Evolutionary conservation across 345 rosid species (phyloP), one percentile per base, ranked within the genome.

Genomic region (Murraya koenigii): DNA sequence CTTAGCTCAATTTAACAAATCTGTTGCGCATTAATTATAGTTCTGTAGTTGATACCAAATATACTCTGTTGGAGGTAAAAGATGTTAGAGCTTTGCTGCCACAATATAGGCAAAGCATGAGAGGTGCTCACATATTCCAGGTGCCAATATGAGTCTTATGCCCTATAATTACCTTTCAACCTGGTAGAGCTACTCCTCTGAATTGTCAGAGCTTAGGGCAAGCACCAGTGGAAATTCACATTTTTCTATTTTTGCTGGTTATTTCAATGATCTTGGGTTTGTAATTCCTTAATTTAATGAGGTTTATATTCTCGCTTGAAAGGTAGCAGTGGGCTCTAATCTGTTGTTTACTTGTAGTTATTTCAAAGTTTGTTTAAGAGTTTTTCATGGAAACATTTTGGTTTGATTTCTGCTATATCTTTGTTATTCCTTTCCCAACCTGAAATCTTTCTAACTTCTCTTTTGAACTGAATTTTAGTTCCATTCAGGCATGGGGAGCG

Each of bases 401-500:
- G 5, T 41, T 44, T 74, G 20, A 20, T 62, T 26, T n/a, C 38
- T 54, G 25, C 4, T 66, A 19, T 23, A 19, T 19, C 3, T 64
- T 7, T 25, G 22, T 52, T 75, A 52, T 47, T 20, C 2, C 39
- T 64, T 65, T 67, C 39, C 32, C 54, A 5, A 3, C 28, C 32
- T 10, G 71, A 26, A 30, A 62, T 26, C 44, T 30, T 60, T 9
- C 55, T 75, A 62, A 69, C 33, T 23, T 26, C n/a, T 79, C 69
- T 71, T 28, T 67, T 66, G 59, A 61, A 56, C 41, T 71, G 26
- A 47, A 75, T 77, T 86, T 44, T 87, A 95, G 99, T 95, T 84
- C 94, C 98, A 67, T 95, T 95, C 87, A 89, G 99, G 86, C 94
- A 89, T 71, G 98, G 98, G 14, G 99, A 95, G 84, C 89, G 98